Evolutionary conservation across 2,329 filamentous ascomycete genomes (phyloP), one percentile per base, ranked within the genome.

Genomic region (Venturia aucupariae): DNA sequence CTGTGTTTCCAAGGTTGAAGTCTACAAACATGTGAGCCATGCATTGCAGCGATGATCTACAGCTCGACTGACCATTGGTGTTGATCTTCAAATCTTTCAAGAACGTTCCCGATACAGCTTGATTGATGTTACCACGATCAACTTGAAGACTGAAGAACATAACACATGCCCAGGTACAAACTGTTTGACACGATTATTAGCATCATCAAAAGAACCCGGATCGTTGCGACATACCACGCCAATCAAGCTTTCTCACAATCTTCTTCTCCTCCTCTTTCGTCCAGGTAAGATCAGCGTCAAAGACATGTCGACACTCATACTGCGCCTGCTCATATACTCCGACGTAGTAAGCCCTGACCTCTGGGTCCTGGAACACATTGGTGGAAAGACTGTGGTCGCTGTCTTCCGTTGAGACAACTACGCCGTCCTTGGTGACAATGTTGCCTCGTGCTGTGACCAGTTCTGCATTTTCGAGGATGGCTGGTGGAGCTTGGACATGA

Each of bases 111-210:
- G 70, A 70, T 8, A 68, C 66, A 2, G 69, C 70, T 61, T 72
- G 70, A 11, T 51, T 22, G 30, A 70, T 66, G 42, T 71, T 71
- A 32, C 66, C 64, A 11, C 70, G 66, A 55, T 71, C 69, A 4
- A 83, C 72, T 66, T 84, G 80, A 32, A 84, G 75, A 0, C 78
- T 75, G 68, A 80, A 79, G 67, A 81, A 81, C 77, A 79, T 80
- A 65, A 81, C 68, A 75, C 80, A 81, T 0, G 76, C 71, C 74
- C 77, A 82, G 7, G 62, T 63, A 60, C 67, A 67, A 65, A 82
- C 13, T 76, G 69, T 39, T 70, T 68, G 65, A 78, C 44, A 51
- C 22, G 13, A 15, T 13, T 1, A 51, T 27, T 27, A 51, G 46
- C 11, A 27, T 13, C 3, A 1, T 17, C 46, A 15, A 51, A 57